Evolutionary conservation across 805 yeast species (phyloP), one percentile per base, ranked within the genome.

Genomic region (Candida khao-thaluensis): DNA sequence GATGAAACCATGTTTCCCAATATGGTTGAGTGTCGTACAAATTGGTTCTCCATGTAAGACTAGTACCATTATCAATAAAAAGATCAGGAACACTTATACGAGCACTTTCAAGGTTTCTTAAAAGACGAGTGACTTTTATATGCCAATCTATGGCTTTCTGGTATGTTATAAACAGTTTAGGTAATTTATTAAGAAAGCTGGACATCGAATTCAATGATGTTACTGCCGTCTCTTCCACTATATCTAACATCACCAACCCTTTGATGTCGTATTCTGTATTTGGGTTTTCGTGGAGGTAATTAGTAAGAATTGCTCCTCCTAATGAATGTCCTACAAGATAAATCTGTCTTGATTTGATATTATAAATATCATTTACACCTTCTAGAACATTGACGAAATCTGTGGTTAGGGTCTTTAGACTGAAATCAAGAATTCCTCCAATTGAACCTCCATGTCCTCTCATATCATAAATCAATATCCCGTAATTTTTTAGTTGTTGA

Each of bases 151-250:
- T 73, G 0, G 95, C 96, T 4, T 70, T 72, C 12, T 69, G 58
- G 3, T 76, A 45, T 1, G 77, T 62, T 0, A 52, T 46, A 48
- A 93, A 93, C 1, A 54, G 46, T 23, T 54, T 56, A 0, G 98
- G 98, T 29, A 93, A 66, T n/a, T 68, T 66, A 3, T 62, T 53
- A 8, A 93, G 66, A 44, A 85, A 85, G n/a, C 57, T 50, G 6
- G 79, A 74, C 86, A 93, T 90, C 4, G 78, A 68, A 3, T 55
- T 52, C 5, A 93, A 64, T 0, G 96, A 80, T 26, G 74, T 72
- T 2, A 84, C 70, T 0, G 98, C 97, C 0, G 93, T 82, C 43
- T 90, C 98, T 56, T 93, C 99, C 1, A 93, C 96, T 2, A 93
- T 93, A 59, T 93, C 99, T 12, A 93, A 62, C 70, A 90, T 79